phyloP scores from a whole-genome alignment of 768 basidiomycete species.

The Macrolepiota fuliginosa region DNA sequence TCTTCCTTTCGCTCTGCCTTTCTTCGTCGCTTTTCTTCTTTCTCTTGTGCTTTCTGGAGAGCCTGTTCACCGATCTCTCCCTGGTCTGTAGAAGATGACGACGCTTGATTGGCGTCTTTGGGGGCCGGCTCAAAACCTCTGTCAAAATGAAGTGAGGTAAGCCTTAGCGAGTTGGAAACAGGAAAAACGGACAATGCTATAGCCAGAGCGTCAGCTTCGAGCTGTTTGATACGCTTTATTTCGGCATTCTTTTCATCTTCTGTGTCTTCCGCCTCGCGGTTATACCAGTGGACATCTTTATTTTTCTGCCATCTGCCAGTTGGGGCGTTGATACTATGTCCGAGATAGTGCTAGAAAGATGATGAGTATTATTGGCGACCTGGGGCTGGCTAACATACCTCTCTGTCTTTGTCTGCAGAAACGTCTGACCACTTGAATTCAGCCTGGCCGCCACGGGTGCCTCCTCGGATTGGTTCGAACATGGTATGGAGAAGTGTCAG shows the following conservation, averaged over 20 bases:
- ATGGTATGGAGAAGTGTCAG: constrained; percentile 30
- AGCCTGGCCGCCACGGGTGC: constrained; percentile 88
- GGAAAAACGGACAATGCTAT: constrained; percentile 59
- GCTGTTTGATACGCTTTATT: constrained; percentile 78
- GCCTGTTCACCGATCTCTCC: constrained; percentile 22
- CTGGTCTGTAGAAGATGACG: constrained; percentile 21
- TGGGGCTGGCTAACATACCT: constrained; percentile 44
- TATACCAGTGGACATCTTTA: constrained; percentile 96
- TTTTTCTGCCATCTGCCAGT: constrained; percentile 97
- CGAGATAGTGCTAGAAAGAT: constrained; percentile 78
- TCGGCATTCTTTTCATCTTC: constrained; percentile 64
- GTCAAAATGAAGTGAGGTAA: not conserved
- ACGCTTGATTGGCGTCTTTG: constrained; percentile 28
- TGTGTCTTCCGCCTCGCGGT: constrained; percentile 49
- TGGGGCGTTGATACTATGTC: constrained; percentile 92
- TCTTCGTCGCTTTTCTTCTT: constrained; percentile 45
- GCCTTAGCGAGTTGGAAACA: not conserved
- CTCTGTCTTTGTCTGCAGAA: constrained; percentile 89
- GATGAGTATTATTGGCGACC: not conserved
- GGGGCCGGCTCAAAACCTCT: constrained; percentile 73
- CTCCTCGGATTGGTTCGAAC: constrained; percentile 86
- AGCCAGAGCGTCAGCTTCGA: constrained; percentile 85
- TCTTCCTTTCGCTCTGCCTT: constrained; percentile 60
- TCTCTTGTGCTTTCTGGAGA: constrained; percentile 24
- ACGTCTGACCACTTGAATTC: constrained; percentile 93